Evolutionary conservation across 768 basidiomycete species (phyloP).

Genomic region (Agaricus blazei): DNA sequence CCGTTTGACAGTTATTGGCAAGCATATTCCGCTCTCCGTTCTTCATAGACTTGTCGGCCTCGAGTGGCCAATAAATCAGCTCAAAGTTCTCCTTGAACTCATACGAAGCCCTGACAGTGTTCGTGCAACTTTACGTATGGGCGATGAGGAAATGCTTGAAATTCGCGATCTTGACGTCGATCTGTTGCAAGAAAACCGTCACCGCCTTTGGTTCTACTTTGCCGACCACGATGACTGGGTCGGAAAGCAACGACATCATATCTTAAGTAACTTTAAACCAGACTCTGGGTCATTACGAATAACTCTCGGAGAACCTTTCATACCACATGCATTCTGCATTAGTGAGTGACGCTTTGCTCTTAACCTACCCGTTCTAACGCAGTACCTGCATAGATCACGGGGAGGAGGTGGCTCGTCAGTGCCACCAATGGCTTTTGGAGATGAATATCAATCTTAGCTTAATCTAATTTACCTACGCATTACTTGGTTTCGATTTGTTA

Average conservation of each 20-base stretch:
- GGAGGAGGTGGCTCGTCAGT: constrained; percentile 43
- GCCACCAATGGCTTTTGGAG: constrained; percentile 36
- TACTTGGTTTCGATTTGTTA: background rate
- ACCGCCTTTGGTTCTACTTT: constrained; percentile 48
- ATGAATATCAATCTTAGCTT: background rate
- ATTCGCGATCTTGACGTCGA: constrained; percentile 49
- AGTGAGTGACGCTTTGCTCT: constrained; percentile 34
- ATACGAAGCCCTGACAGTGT: constrained; percentile 48
- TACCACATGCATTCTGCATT: constrained; percentile 74
- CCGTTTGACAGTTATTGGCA: constrained; percentile 36
- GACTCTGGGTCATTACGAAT: constrained; percentile 28
- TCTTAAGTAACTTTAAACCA: constrained; percentile 37
- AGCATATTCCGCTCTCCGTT: constrained; percentile 32
- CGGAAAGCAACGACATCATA: constrained; percentile 42
- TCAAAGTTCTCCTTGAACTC: constrained; percentile 41
- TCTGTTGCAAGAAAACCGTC: constrained; percentile 34
- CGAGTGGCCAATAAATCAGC: constrained; percentile 45
- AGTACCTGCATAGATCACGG: constrained; percentile 39
- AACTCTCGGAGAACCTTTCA: constrained; percentile 37
- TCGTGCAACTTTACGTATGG: constrained; percentile 53
- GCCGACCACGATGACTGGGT: constrained; percentile 68
- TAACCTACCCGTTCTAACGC: background rate
- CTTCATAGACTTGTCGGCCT: constrained; percentile 38
- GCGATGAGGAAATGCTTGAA: constrained; percentile 60
- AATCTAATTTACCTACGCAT: background rate